Evolutionary conservation across 2,329 filamentous ascomycete genomes (phyloP), one percentile per base, ranked within the genome.

Genomic region (Talaromyces sp.): DNA sequence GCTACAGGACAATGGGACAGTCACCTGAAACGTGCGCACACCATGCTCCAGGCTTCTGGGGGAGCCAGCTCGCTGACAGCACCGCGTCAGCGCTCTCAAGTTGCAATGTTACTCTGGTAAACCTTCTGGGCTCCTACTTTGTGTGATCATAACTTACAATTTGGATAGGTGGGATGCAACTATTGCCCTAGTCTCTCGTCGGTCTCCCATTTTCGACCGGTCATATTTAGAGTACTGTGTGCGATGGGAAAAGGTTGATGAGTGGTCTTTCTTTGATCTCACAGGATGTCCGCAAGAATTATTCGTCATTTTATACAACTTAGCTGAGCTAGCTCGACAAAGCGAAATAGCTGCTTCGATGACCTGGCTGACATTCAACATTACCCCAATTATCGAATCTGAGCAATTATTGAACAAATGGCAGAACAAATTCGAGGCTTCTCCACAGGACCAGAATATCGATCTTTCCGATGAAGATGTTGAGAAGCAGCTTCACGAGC

Each of bases 261-360:
- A 62, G 32, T 58, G 61, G 53, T 65, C 68, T 1, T 74, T 71
- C 46, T 71, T 66, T 24, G 64, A 63, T 41, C 55, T 73, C 2
- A 68, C 68, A 0, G 70, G 71, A 1, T 74, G 70, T 36, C 70
- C 70, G 0, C 52, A 60, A 3, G 66, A 62, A 0, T 50, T 73
- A 0, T 57, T 73, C 14, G 47, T 54, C 9, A 40, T 54, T 47
- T 62, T 74, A 53, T 61, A 63, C 9, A 59, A 65, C 1, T 59
- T 74, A 0, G 62, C 65, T 3, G 58, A 65, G 11, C 64, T 71
- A 6, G 68, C 69, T 0, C 48, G 61, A 6, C 66, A 71, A 40
- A 63, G 57, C 43, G 65, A 69, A 29, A 52, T 70, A 5, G 62
- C 60, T 0, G 42, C 55, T 1, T 60, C 54, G 9, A 70, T 72